Evolutionary conservation across 1,284 basidiomycete species (phyloP).

Genomic region (Xerocomus cyaneibrunnescens): DNA sequence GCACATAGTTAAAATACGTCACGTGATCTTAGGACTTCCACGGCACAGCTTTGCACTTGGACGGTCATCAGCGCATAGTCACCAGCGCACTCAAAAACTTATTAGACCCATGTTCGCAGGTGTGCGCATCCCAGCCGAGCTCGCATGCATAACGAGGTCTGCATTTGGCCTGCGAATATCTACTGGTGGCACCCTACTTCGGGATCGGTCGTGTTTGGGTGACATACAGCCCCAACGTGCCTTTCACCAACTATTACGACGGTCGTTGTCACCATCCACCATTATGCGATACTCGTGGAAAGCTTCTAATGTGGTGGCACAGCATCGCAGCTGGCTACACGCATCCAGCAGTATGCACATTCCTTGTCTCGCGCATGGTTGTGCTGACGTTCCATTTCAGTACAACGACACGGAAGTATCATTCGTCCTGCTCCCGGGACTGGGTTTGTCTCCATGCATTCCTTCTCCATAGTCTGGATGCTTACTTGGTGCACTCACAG

Average conservation of each 20-base stretch:
- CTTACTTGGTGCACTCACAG: slow-evolving; percentile 41
- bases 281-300: not conserved
- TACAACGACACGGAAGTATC: slow-evolving; percentile 42
- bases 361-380: not conserved
- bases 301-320: not conserved
- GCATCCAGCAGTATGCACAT: slow-evolving; percentile 16
- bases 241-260: slow-evolving; percentile 8
- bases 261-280: not conserved
- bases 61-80: not conserved
- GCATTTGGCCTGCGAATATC: slow-evolving; percentile 10
- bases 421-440: slow-evolving; percentile 52
- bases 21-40: not conserved
- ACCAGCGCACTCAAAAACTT: not conserved
- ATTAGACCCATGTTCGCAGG: not conserved
- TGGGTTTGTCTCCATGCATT: slow-evolving; percentile 52
- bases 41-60: not conserved
- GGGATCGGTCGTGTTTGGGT: not conserved
- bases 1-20: not conserved
- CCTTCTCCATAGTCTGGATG: not conserved
- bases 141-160: slow-evolving; percentile 18
- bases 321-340: slow-evolving; percentile 16
- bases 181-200: not conserved
- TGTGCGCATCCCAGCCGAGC: slow-evolving; percentile 7
- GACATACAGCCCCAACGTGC: slow-evolving; percentile 1
- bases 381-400: slow-evolving; percentile 15